These are phyloP conservation scores for Eremothecium coryli DNA, from an alignment of 1,139 yeast species.

Conservation along the genomic window DNA sequence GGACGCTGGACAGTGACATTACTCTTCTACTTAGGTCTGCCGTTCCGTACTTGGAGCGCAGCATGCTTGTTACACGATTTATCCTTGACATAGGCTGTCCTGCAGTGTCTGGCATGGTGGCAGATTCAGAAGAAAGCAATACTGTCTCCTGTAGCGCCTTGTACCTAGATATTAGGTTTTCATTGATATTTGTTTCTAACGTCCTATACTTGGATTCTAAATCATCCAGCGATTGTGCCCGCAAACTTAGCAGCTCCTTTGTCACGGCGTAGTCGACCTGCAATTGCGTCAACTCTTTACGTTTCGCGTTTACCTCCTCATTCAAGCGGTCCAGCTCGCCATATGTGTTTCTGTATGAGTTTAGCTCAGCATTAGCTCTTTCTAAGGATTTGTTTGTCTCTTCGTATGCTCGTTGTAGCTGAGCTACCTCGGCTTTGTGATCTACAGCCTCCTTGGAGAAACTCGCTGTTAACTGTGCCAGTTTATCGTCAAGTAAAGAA, in stretches of 20 bases:
- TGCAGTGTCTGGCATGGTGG: conserved; percentile 1
- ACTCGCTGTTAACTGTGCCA: neutral
- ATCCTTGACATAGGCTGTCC: conserved; percentile 8
- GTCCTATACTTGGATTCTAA: conserved; percentile 8
- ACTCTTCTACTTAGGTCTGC: conserved; percentile 10
- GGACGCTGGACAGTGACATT: conserved; percentile 9
- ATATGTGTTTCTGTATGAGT: conserved; percentile 1
- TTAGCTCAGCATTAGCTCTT: conserved; percentile 4
- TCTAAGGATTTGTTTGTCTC: neutral
- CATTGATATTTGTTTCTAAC: conserved; percentile 9
- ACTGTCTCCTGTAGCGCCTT: conserved; percentile 11
- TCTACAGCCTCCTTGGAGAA: neutral
- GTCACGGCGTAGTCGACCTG: conserved; percentile 6
- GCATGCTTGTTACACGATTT: conserved; percentile 12
- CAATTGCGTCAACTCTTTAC: conserved; percentile 7
- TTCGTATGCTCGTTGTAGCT: neutral
- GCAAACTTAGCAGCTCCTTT: conserved; percentile 6
- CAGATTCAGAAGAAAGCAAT: conserved; percentile 8
- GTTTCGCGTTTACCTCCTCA: conserved; percentile 7
- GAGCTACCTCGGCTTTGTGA: neutral
- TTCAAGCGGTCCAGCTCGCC: conserved; percentile 6
- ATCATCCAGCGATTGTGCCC: conserved; percentile 7
- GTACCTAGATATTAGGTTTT: conserved; percentile 8
- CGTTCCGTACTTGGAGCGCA: conserved; percentile 10
- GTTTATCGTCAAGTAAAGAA: neutral